Base-by-base conservation (phyloP, 2,329 filamentous ascomycete species). In the Plenodomus biglobosus region DNA sequence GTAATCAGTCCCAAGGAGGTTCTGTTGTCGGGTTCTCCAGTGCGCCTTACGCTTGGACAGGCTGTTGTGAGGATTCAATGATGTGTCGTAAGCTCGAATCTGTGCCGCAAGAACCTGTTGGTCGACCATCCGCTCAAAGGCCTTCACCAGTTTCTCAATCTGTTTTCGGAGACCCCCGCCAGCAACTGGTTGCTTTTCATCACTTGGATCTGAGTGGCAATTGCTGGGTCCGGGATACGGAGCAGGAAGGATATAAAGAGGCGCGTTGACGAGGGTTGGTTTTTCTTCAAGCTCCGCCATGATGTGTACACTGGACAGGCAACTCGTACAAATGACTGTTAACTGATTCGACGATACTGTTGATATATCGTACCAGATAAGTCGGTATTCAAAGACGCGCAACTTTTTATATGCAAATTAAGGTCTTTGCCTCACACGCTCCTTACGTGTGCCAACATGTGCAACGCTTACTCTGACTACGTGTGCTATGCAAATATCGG, bases 81-180 rank as follows among this genome's bases (percentile, higher is more conserved):
- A 40, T 19, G 36, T 35, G 18, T 48, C 53, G 36, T 48, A 50
- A 13, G 50, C 44, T 32, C 48, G 48, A 16, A 50, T 42, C 38
- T 58, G 53, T n/a, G 50, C 53, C 34, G 19, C 37, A 8, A 56
- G 18, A n/a, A 58, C 46, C 17, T 58, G 53, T 38, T 41, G 39
- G 39, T 58, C 55, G 39, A 58, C 35, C 10, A 39, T 46, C n/a
- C 43, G 46, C 40, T 56, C 55, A 17, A 58, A 19, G 6, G 40
- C 20, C n/a, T 21, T 44, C 3, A 43, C 44, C 1, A 58, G 35
- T 0, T 36, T 39, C 17, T 56, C 48, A 11, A 58, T 38, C n/a
- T 50, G 48, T 30, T 42, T 56, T 11, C 11, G 49, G n/a, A 58
- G 34, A n/a, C 18, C 36, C 3, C 47, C 43, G 21, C 50, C 36